A percentile compares a stretch with the other conserved stretches of the same genome.
Evolutionary conservation across 805 yeast genomes (phyloP).

Genomic region (Zygotorulaspora chibaensis): DNA sequence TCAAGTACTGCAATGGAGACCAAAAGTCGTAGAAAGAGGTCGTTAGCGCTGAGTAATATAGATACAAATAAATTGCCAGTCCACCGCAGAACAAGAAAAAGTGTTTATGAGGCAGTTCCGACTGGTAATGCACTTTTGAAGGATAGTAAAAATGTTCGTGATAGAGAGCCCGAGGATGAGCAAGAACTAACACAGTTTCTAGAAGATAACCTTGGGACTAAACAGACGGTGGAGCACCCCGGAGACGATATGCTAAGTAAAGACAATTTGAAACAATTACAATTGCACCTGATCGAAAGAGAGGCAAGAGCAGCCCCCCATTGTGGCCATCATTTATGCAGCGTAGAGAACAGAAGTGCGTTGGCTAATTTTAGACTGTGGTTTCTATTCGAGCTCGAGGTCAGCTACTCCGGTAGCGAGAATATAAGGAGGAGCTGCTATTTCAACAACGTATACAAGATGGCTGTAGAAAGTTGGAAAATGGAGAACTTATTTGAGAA

Average conservation of each 20-base stretch:
- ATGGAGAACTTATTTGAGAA: constrained; percentile 2
- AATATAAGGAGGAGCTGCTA: constrained; percentile 32
- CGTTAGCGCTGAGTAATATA: not conserved
- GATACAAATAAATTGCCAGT: not conserved
- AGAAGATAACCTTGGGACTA: constrained; percentile 7
- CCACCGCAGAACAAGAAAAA: too few species aligned
- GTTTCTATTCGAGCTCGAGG: constrained; percentile 35
- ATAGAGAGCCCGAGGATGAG: not conserved
- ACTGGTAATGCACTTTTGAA: too few species aligned
- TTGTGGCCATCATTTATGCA: constrained; percentile 24
- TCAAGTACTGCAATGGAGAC: not conserved
- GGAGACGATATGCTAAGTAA: constrained; percentile 12
- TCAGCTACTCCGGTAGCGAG: constrained; percentile 19
- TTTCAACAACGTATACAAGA: constrained; percentile 23
- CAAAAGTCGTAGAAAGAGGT: constrained; percentile 2
- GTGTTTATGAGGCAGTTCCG: too few species aligned
- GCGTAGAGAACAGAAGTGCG: constrained; percentile 11
- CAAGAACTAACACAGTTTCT: constrained; percentile 4
- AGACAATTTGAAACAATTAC: constrained; percentile 20
- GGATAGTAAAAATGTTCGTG: too few species aligned
- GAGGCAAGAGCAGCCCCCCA: constrained; percentile 10
- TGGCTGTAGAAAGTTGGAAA: constrained; percentile 22
- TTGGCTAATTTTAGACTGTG: constrained; percentile 20
- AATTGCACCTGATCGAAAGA: constrained; percentile 16
- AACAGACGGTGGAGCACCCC: not conserved